Evolutionary conservation across 23 red algal species (phyloP).

Genomic region (Cyanidiococcus yangmingshanensis): DNA sequence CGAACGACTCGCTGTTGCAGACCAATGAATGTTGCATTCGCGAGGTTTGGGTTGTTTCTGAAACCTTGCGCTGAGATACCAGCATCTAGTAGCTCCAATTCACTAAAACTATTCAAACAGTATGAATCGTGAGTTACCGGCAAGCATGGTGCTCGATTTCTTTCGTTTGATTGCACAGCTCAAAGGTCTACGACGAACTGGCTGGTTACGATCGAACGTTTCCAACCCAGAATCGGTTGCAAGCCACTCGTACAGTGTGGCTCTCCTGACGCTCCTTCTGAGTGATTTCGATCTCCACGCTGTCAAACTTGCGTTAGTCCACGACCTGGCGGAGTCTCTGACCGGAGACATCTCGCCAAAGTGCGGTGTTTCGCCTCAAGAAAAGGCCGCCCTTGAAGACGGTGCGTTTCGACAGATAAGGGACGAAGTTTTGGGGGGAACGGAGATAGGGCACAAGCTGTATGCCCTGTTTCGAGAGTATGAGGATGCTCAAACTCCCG

Average conservation of each 20-base stretch:
- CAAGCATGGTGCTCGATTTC: constrained; percentile 21
- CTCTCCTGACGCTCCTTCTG: constrained; percentile 50
- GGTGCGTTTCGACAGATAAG: constrained; percentile 71
- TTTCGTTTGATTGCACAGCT: constrained; percentile 33
- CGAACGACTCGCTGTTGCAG: too few species aligned
- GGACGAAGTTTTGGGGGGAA: constrained; percentile 33
- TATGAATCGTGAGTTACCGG: too few species aligned
- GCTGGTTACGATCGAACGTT: constrained; percentile 59
- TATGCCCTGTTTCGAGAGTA: constrained; percentile 81
- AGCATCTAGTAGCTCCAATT: too few species aligned
- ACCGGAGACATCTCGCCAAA: constrained; percentile 88
- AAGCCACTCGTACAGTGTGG: constrained; percentile 93
- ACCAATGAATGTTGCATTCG: too few species aligned
- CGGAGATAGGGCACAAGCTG: constrained; percentile 36
- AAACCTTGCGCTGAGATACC: too few species aligned
- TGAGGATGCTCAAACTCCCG: constrained; percentile 39
- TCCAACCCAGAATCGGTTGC: constrained; percentile 58
- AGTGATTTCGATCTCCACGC: constrained; percentile 19
- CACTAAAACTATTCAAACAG: too few species aligned
- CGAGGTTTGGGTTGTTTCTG: too few species aligned
- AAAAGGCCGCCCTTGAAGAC: constrained; percentile 58
- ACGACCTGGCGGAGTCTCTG: constrained; percentile 83
- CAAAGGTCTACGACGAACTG: constrained; percentile 65
- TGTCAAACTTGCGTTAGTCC: constrained; percentile 73
- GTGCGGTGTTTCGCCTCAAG: constrained; percentile 41